Percentiles rank a stretch among this genome's conserved stretches.
Conservation (phyloP, 164 flowering plant genomes). For the Umbilicus rupestris region DNA sequence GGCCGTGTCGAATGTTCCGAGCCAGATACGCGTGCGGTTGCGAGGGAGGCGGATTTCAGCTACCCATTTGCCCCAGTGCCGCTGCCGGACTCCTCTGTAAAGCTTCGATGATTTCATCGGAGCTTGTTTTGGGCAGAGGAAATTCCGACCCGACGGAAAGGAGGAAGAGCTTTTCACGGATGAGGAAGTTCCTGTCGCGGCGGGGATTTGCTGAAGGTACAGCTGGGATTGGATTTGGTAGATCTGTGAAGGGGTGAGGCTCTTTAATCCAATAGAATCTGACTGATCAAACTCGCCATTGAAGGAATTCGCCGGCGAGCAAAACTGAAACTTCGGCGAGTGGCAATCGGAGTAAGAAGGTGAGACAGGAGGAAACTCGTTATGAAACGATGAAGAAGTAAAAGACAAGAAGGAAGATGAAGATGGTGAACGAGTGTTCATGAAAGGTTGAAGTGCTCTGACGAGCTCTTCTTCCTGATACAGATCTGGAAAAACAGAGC, state of each 20-base stretch:
- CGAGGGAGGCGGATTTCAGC: constrained; percentile 93
- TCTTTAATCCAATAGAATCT: constrained; percentile 34
- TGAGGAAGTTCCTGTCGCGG: too few relatives aligned
- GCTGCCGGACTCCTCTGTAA: constrained; percentile 86
- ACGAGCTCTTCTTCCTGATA: constrained; percentile 32
- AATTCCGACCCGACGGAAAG: too few relatives aligned
- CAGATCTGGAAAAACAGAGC: constrained; percentile 24
- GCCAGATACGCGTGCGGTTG: constrained; percentile 90
- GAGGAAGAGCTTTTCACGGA: not conserved
- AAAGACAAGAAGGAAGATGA: constrained; percentile 12
- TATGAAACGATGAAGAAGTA: constrained; percentile 7
- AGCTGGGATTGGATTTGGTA: not conserved
- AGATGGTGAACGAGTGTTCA: too few relatives aligned
- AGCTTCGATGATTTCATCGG: constrained; percentile 76
- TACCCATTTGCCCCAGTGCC: constrained; percentile 99
- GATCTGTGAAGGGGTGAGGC: constrained; percentile 41
- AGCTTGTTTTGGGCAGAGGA: constrained; percentile 28
- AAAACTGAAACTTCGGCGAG: constrained; percentile 14
- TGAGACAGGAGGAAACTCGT: not conserved
- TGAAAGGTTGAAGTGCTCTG: constrained; percentile 56
- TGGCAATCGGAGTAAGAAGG: constrained; percentile 5
- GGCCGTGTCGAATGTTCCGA: constrained; percentile 92
- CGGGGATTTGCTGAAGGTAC: not conserved
- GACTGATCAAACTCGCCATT: constrained; percentile 21
- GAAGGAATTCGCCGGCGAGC: too few relatives aligned